phyloP scores from a whole-genome alignment of 108 stramenopile species.

The Nannochloropsis oceanica region DNA sequence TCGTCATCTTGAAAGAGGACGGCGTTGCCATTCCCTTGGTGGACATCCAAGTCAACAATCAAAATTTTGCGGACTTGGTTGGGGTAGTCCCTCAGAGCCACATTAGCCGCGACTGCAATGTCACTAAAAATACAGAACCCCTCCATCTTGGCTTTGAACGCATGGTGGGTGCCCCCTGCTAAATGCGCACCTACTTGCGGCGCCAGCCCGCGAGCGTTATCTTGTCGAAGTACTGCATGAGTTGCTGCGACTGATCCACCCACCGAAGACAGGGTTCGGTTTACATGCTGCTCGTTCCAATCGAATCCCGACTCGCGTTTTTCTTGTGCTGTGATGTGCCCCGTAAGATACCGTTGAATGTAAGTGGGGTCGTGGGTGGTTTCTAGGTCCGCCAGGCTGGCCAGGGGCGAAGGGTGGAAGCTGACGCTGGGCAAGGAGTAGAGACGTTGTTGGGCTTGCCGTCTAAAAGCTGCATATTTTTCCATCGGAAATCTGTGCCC shows the following conservation, averaged over 20 bases:
- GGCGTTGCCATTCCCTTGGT: slow-evolving; percentile 35
- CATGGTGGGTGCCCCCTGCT: slow-evolving; percentile 67
- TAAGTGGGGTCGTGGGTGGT: slow-evolving; percentile 63
- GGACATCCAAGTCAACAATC: slow-evolving; percentile 36
- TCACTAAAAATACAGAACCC: slow-evolving; percentile 38
- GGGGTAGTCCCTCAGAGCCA: slow-evolving; percentile 30
- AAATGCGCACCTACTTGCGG: slow-evolving; percentile 50
- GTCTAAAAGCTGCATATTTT: slow-evolving; percentile 63
- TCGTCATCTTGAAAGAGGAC: slow-evolving; percentile 19
- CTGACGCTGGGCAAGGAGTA: slow-evolving; percentile 6
- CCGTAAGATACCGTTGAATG: slow-evolving; percentile 54
- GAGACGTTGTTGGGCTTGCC: neutral
- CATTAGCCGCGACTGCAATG: slow-evolving; percentile 35
- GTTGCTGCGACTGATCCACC: slow-evolving; percentile 75
- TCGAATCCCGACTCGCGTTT: slow-evolving; percentile 79
- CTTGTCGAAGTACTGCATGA: neutral
- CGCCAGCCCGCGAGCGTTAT: neutral
- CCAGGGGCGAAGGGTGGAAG: slow-evolving; percentile 62
- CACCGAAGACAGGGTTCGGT: slow-evolving; percentile 56
- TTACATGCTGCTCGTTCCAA: slow-evolving; percentile 59
- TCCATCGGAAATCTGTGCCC: slow-evolving; percentile 82
- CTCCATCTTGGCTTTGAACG: slow-evolving; percentile 28
- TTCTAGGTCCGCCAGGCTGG: slow-evolving; percentile 50
- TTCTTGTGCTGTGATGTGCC: slow-evolving; percentile 56
- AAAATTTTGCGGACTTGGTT: slow-evolving; percentile 11